Conservation (phyloP, 148 eudicot genomes). For the Polygonum maritimum region DNA sequence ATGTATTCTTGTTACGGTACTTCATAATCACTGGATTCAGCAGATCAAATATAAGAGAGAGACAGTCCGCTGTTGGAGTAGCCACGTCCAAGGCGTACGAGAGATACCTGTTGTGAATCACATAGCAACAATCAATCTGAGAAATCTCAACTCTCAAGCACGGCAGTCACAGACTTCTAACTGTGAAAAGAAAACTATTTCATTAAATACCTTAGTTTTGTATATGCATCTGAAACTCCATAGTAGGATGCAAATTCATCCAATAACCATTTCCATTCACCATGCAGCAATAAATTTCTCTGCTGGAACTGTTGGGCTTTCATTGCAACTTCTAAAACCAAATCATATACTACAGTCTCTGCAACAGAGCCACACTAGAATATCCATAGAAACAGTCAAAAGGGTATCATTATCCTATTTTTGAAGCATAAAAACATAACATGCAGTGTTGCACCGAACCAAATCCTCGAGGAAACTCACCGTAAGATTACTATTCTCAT, state of each 20-base stretch:
- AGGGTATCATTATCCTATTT: background rate
- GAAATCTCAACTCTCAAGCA: background rate
- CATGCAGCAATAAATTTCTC: conserved; percentile 64
- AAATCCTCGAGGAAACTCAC: conserved; percentile 19
- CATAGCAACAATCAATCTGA: background rate
- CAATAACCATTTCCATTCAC: conserved; percentile 89
- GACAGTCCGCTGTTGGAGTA: conserved; percentile 96
- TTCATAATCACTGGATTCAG: conserved; percentile 73
- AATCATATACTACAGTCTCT: conserved; percentile 92
- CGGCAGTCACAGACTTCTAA: background rate
- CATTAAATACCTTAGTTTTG: conserved; percentile 57
- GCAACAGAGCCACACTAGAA: conserved; percentile 59
- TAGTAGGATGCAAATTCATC: conserved; percentile 80
- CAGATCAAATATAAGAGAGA: conserved; percentile 61
- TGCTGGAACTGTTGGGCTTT: conserved; percentile 88
- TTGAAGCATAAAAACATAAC: background rate
- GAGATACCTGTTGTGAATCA: conserved; percentile 53
- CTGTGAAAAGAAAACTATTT: background rate
- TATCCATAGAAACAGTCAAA: conserved; percentile 14
- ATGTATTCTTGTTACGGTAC: conserved; percentile 46
- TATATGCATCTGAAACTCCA: conserved; percentile 92
- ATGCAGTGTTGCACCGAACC: background rate
- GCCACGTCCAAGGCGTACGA: conserved; percentile 97
- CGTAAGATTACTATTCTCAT: conserved; percentile 63
- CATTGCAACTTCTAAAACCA: conserved; percentile 89